phyloP scores from a whole-genome alignment of 176 grass and related monocot genomes.

The Hsuehochloa calcarea region DNA sequence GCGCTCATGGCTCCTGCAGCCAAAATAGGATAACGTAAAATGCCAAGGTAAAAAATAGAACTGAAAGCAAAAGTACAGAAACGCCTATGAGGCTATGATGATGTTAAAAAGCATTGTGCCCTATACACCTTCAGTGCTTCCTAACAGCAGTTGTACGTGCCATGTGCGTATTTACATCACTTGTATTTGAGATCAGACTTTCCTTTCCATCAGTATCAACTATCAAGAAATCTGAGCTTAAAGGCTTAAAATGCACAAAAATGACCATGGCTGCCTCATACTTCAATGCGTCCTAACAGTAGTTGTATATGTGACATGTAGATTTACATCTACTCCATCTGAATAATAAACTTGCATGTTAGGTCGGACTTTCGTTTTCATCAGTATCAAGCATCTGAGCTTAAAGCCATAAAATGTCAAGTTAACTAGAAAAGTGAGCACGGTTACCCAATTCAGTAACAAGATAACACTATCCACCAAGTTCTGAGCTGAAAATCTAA shows the following conservation, averaged over 20 bases:
- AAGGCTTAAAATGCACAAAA: neutral
- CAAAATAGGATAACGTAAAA: neutral
- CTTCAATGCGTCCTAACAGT: neutral
- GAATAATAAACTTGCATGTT: neutral
- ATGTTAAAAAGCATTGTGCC: neutral
- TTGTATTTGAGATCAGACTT: neutral
- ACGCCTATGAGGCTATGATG: neutral
- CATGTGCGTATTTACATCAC: neutral
- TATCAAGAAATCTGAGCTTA: neutral
- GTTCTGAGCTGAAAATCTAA: conserved; percentile 21
- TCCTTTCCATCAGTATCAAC: neutral
- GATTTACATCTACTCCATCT: neutral
- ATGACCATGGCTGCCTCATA: too few species aligned
- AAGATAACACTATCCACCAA: neutral
- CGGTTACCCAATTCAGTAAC: neutral
- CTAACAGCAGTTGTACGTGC: neutral
- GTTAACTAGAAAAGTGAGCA: neutral
- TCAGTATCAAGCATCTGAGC: neutral
- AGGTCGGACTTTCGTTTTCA: neutral
- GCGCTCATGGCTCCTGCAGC: conserved; percentile 14
- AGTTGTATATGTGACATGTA: neutral
- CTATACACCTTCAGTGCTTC: neutral
- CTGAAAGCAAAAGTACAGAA: neutral
- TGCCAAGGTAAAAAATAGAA: neutral
- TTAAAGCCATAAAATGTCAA: neutral